Conservation (phyloP, 345 rosid genomes). For the Gossypium anomalum region DNA sequence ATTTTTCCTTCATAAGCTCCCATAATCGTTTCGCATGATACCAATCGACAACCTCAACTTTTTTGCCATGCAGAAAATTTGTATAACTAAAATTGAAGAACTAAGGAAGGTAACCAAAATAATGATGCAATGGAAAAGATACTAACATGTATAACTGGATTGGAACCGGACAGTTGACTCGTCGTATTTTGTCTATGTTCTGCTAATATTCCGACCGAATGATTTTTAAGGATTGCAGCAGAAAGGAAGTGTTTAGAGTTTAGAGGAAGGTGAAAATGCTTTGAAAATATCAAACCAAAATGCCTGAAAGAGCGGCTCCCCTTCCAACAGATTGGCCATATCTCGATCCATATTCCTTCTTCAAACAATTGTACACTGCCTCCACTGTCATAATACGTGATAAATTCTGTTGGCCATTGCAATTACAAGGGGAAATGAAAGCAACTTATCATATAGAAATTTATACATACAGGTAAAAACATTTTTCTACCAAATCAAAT, state of each 20-base stretch:
- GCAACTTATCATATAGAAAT: not conserved
- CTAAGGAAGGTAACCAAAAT: not conserved
- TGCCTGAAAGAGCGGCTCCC: constrained; percentile 91
- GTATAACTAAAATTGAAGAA: not conserved
- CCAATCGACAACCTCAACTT: constrained; percentile 79
- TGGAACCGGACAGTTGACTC: constrained; percentile 77
- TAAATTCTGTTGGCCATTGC: constrained; percentile 75
- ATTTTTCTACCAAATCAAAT: too few species aligned
- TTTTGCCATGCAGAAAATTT: constrained; percentile 65
- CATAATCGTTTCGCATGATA: constrained; percentile 88
- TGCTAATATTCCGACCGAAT: constrained; percentile 34
- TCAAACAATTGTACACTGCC: constrained; percentile 76
- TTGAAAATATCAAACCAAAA: constrained; percentile 92
- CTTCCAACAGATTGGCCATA: constrained; percentile 99
- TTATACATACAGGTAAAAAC: not conserved
- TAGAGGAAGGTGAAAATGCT: constrained; percentile 23
- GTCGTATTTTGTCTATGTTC: constrained; percentile 95
- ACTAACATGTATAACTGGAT: constrained; percentile 97
- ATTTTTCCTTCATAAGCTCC: constrained; percentile 86
- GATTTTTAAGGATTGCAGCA: not conserved
- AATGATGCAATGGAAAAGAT: not conserved
- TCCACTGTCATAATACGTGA: constrained; percentile 95
- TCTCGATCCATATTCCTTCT: constrained; percentile 54
- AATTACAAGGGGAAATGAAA: not conserved
- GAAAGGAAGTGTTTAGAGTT: not conserved